Percentiles rank a stretch among this genome's conserved stretches.
Conservation (phyloP, 2,329 filamentous ascomycete genomes). For the Fusarium mangiferae region DNA sequence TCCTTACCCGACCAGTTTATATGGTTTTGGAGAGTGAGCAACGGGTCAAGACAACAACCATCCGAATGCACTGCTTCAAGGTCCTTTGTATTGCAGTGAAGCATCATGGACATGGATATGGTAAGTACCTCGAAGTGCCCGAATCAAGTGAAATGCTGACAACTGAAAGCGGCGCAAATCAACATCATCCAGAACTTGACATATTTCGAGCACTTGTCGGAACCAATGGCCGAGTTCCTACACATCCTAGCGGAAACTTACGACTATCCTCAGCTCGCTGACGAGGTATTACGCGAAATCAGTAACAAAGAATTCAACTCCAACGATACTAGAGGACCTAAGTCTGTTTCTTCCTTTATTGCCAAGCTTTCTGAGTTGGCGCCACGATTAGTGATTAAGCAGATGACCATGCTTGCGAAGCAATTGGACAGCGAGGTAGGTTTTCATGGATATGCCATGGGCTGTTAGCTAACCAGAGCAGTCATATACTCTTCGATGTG, state of each 20-base stretch:
- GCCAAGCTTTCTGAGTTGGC: conserved; percentile 92
- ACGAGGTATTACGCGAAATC: conserved; percentile 92
- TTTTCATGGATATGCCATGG: background rate
- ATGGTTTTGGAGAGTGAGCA: conserved; percentile 94
- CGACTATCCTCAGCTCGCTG: conserved; percentile 93
- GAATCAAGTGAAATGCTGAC: conserved; percentile 41
- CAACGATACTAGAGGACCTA: conserved; percentile 94
- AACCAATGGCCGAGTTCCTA: conserved; percentile 98
- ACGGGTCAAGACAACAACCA: conserved; percentile 85
- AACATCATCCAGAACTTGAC: conserved; percentile 97
- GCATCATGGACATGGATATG: conserved; percentile 96
- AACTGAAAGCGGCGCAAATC: conserved; percentile 82
- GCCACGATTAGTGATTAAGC: conserved; percentile 92
- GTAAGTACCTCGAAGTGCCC: conserved; percentile 56
- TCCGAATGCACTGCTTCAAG: conserved; percentile 97
- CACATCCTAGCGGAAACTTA: conserved; percentile 97
- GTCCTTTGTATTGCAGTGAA: conserved; percentile 96
- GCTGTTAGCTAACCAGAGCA: conserved; percentile 49
- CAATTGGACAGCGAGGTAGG: conserved; percentile 90
- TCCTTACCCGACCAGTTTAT: conserved; percentile 93
- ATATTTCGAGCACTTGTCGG: conserved; percentile 98
- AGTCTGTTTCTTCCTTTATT: conserved; percentile 94
- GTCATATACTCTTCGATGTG: conserved; percentile 93
- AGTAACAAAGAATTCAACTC: conserved; percentile 99
- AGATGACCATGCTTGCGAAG: conserved; percentile 95